A percentile compares a stretch with the other conserved stretches of the same genome.
Evolutionary conservation across 1,284 basidiomycete genomes (phyloP).

Genomic region (Phellinidium pouzarii): DNA sequence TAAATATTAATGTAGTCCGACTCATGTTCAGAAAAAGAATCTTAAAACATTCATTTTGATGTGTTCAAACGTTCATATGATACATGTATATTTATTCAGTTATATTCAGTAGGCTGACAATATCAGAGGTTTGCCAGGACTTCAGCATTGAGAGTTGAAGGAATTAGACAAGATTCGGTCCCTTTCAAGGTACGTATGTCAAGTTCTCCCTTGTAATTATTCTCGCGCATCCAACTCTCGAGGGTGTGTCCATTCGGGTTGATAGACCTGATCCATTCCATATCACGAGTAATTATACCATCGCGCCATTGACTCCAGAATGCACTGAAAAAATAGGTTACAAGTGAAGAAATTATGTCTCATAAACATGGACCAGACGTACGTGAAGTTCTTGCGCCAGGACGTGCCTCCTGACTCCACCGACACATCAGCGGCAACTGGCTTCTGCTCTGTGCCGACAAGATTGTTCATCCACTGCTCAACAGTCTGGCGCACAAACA

Average conservation of each 20-base stretch:
- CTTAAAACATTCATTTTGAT: too few species aligned
- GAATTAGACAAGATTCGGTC: too few species aligned
- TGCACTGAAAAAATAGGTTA: constrained; percentile 14
- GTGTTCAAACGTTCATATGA: too few species aligned
- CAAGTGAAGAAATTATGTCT: too few species aligned
- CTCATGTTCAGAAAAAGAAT: too few species aligned
- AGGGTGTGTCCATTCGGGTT: constrained; percentile 29
- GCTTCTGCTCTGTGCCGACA: constrained; percentile 23
- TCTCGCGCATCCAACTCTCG: constrained; percentile 27
- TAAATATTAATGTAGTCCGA: too few species aligned
- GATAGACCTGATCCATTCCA: constrained; percentile 34
- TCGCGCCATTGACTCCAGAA: constrained; percentile 39
- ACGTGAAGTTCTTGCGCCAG: constrained; percentile 33
- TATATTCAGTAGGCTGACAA: too few species aligned
- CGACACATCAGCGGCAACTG: constrained; percentile 26
- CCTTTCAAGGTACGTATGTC: constrained; percentile 19
- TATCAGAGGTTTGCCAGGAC: too few species aligned
- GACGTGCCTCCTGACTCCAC: constrained; percentile 11
- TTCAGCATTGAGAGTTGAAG: too few species aligned
- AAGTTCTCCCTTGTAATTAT: constrained; percentile 20
- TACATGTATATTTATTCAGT: too few species aligned
- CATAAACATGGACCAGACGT: not conserved
- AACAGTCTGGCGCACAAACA: constrained; percentile 31
- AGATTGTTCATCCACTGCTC: constrained; percentile 37
- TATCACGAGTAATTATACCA: constrained; percentile 35